A percentile compares a stretch with the other conserved stretches of the same genome.
phyloP scores from a whole-genome alignment of 805 yeast genomes.

The Brettanomyces sp. region DNA sequence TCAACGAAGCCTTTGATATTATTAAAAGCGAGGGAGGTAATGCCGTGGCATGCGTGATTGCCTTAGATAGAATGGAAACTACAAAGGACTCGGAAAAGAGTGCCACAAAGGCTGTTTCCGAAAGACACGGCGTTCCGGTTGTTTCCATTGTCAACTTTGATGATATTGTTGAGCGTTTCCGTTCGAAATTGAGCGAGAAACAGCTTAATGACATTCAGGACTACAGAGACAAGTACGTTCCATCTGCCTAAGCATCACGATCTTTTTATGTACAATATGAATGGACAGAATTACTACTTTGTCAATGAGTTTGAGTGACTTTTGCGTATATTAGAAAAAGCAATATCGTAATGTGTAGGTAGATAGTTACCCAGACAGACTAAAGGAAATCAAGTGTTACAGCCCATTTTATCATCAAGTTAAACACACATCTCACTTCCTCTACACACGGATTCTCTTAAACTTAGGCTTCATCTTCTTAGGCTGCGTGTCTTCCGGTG shows the following conservation, averaged over 20 bases:
- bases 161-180: constrained; percentile 60
- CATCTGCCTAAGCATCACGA: constrained; percentile 14
- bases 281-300: background rate
- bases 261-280: background rate
- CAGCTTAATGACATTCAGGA: constrained; percentile 49
- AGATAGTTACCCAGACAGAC: too few species aligned
- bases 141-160: constrained; percentile 66
- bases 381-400: background rate
- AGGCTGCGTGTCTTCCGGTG: constrained; percentile 20
- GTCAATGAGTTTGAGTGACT: too few species aligned
- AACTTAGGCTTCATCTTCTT: constrained; percentile 39
- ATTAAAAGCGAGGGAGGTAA: constrained; percentile 60
- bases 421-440: background rate
- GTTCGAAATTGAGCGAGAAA: constrained; percentile 43
- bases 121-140: constrained; percentile 73
- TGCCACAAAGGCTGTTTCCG: constrained; percentile 74
- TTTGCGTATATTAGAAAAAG: too few species aligned
- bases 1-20: constrained; percentile 83
- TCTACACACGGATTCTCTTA: constrained; percentile 44
- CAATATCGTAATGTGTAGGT: too few species aligned
- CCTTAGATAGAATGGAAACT: constrained; percentile 93
- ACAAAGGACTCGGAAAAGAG: constrained; percentile 56
- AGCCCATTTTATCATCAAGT: background rate
- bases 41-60: constrained; percentile 79
- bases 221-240: constrained; percentile 45